Conservation (phyloP, 1,284 basidiomycete species). For the Rhodotorula sp. region DNA sequence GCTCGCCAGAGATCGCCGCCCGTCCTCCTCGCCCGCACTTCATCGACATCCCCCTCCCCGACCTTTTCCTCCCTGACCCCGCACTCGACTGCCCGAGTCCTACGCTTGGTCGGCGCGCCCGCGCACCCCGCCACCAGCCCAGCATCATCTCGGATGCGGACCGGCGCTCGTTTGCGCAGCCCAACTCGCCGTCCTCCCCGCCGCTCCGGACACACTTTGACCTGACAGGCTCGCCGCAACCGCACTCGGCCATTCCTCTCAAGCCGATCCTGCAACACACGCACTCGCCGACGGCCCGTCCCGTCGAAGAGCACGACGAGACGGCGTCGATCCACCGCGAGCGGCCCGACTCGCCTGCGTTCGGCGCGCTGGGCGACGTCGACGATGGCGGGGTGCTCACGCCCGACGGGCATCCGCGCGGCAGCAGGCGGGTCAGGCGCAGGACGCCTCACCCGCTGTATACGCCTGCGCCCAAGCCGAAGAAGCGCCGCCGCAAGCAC, state of each 20-base stretch:
- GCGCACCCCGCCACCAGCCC: not conserved
- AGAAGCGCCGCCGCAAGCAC: conserved; percentile 17
- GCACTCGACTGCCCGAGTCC: conserved; percentile 12
- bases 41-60: conserved; percentile 35
- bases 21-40: conserved; percentile 13
- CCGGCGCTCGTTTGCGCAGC: conserved; percentile 1
- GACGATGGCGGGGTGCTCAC: conserved; percentile 17
- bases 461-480: conserved; percentile 29
- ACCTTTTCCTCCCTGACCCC: conserved; percentile 31
- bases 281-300: not conserved
- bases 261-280: conserved; percentile 31
- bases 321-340: conserved; percentile 21
- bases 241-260: conserved; percentile 23
- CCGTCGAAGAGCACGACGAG: conserved; percentile 12
- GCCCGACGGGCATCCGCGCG: conserved; percentile 16
- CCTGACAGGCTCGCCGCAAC: conserved; percentile 21
- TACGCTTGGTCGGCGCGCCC: not conserved
- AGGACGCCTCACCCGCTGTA: conserved; percentile 39
- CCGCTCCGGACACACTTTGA: conserved; percentile 24
- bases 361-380: conserved; percentile 33
- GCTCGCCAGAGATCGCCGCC: not conserved
- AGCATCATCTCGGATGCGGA: conserved; percentile 5
- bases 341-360: conserved; percentile 19
- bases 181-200: conserved; percentile 7
- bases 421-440: not conserved